Conservation (phyloP, 106 monocot genomes). For the Narthecium ossifragum region DNA sequence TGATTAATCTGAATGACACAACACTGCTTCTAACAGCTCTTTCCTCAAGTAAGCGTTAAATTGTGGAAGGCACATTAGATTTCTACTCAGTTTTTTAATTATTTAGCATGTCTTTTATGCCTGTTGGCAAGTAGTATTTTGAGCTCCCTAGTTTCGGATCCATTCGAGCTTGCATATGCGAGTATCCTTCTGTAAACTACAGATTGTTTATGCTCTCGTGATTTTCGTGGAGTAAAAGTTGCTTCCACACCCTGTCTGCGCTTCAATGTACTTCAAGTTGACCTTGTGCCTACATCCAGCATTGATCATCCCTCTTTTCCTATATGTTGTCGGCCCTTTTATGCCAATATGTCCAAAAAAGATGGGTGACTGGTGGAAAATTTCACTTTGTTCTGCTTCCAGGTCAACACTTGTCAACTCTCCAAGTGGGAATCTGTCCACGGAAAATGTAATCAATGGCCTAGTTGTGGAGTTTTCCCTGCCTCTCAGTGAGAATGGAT, state of each 20-base stretch:
- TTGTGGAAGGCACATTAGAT: background rate
- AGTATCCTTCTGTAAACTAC: too few relatives aligned
- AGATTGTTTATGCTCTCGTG: too few relatives aligned
- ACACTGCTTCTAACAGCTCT: background rate
- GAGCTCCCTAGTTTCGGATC: too few relatives aligned
- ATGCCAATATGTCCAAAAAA: too few relatives aligned
- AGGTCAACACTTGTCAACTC: conserved; percentile 50
- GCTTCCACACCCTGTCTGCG: too few relatives aligned
- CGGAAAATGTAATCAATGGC: conserved; percentile 34
- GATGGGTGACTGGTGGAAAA: too few relatives aligned
- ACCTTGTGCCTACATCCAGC: too few relatives aligned
- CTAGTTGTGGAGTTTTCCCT: conserved; percentile 13
- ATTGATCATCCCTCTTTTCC: too few relatives aligned
- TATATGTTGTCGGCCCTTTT: background rate
- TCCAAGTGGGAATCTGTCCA: conserved; percentile 34
- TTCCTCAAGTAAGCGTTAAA: background rate
- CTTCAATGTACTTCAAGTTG: too few relatives aligned
- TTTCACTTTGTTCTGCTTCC: background rate
- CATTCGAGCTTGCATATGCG: too few relatives aligned
- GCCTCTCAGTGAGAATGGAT: conserved; percentile 27
- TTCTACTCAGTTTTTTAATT: background rate
- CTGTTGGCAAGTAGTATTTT: too few relatives aligned
- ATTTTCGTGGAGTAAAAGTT: too few relatives aligned
- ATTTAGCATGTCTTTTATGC: background rate
- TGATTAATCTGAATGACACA: background rate